Evolutionary conservation across 768 basidiomycete species (phyloP).

Genomic region (Leccinum variicolor): DNA sequence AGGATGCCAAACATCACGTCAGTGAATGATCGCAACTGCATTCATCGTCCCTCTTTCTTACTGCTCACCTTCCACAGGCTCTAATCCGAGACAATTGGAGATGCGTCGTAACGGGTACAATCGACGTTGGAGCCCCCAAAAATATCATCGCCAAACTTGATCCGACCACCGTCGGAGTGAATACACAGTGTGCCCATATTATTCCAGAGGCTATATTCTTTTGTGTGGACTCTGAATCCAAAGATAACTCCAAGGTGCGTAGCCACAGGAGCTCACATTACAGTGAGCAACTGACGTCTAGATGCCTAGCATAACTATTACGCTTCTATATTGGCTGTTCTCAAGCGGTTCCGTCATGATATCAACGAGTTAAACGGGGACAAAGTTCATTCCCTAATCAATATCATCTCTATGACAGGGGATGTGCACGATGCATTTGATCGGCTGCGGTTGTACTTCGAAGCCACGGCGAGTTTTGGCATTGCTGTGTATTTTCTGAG

Average conservation of each 20-base stretch:
- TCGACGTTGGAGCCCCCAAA: conserved; percentile 11
- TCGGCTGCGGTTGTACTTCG: conserved; percentile 1
- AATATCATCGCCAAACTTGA: not conserved
- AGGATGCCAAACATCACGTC: conserved; percentile 2
- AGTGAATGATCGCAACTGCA: not conserved
- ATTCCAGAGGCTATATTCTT: conserved; percentile 4
- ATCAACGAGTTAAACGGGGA: not conserved
- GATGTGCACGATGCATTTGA: conserved; percentile 4
- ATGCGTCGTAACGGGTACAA: conserved; percentile 30
- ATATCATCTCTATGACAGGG: not conserved
- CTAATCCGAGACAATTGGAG: conserved; percentile 34
- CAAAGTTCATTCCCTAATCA: conserved; percentile 6
- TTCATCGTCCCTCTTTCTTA: not conserved
- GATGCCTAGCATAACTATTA: not conserved
- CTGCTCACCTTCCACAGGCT: conserved; percentile 24
- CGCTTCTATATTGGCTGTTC: not conserved
- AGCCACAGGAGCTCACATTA: not conserved
- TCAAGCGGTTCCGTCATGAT: not conserved
- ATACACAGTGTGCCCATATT: not conserved
- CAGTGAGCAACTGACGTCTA: not conserved
- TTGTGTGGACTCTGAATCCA: not conserved
- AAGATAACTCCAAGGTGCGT: not conserved
- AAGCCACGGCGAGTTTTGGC: conserved; percentile 3
- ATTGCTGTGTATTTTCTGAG: not conserved
- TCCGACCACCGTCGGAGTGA: no score